phyloP scores from a whole-genome alignment of 1,139 yeast species.

The Yamadazyma sp. region DNA sequence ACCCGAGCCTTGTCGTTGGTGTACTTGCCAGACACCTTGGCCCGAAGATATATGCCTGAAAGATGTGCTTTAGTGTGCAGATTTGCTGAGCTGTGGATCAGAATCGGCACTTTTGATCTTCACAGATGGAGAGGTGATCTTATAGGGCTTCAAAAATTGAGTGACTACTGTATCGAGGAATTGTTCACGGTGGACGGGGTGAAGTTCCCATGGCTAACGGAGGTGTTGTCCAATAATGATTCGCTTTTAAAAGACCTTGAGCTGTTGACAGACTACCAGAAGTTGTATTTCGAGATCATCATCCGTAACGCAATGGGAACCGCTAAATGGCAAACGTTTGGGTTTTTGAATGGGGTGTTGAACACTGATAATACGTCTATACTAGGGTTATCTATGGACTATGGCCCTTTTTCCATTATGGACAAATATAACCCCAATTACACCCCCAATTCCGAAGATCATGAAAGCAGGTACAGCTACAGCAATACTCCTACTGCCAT shows the following conservation, averaged over 20 bases:
- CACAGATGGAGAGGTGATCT: slow-evolving; percentile 75
- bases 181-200: slow-evolving; percentile 45
- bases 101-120: slow-evolving; percentile 89
- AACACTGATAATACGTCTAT: slow-evolving; percentile 94
- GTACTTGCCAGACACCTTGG: slow-evolving; percentile 69
- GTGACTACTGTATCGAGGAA: slow-evolving; percentile 73
- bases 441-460: slow-evolving; percentile 92
- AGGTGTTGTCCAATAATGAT: slow-evolving; percentile 16
- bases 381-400: slow-evolving; percentile 83
- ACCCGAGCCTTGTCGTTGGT: slow-evolving; percentile 80
- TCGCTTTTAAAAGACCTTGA: slow-evolving; percentile 22
- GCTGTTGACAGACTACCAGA: slow-evolving; percentile 59
- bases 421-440: slow-evolving; percentile 79
- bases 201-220: slow-evolving; percentile 36
- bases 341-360: slow-evolving; percentile 89
- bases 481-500: slow-evolving; percentile 80
- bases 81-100: slow-evolving; percentile 82
- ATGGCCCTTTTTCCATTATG: slow-evolving; percentile 91
- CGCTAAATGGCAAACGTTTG: slow-evolving; percentile 89
- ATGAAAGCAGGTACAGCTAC: slow-evolving; percentile 68
- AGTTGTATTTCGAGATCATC: slow-evolving; percentile 68
- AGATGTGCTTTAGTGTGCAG: slow-evolving; percentile 84
- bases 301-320: slow-evolving; percentile 72
- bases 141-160: slow-evolving; percentile 55
- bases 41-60: slow-evolving; percentile 71